Evolutionary conservation across 768 basidiomycete genomes (phyloP), one percentile per base, ranked within the genome.

Genomic region (Pilatotrama ljubarskyi): DNA sequence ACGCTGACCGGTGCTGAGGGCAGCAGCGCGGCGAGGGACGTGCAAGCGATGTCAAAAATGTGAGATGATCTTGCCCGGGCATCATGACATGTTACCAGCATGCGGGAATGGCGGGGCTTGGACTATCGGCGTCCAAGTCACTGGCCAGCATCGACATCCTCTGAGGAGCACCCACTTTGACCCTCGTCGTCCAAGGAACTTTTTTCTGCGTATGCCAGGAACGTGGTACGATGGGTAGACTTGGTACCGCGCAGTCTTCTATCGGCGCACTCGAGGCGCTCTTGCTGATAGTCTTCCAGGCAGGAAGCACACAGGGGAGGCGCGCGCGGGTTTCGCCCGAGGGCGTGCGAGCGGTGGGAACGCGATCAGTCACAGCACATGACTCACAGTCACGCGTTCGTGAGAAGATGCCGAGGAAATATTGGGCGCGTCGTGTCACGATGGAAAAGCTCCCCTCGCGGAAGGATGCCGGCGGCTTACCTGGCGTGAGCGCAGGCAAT

Each of bases 291-390:
- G 43, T 32, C 15, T 41, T 44, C 18, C 42, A 3, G 13, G n/a
- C 37, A 48, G 17, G 37, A 40, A 37, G 38, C 32, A 18, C 10
- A 20, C n/a, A 15, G 46, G 29, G 13, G 32, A 26, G 22, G 29
- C 54, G 15, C 44, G 22, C 52, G 18, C 8, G 20, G 18, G 18
- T 15, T 42, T 20, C 44, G 42, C 29, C 11, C 18, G 8, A 11
- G 6, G 41, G 41, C 54, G 43, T 36, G 53, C 18, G 26, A 35
- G 10, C 11, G 29, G 8, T 26, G 20, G 9, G 24, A 42, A 62
- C 61, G 44, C 63, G 49, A 52, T 17, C 17, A 36, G 61, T 62
- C 61, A 62, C 61, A n/a, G 44, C 61, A 57, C 61, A 48, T 62
- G 61, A 52, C 38, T 15, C 20, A 14, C 13, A 5, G 61, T 62